Base-by-base conservation (phyloP, 2,329 filamentous ascomycete genomes). In the Aaosphaeria pasadenensis region DNA sequence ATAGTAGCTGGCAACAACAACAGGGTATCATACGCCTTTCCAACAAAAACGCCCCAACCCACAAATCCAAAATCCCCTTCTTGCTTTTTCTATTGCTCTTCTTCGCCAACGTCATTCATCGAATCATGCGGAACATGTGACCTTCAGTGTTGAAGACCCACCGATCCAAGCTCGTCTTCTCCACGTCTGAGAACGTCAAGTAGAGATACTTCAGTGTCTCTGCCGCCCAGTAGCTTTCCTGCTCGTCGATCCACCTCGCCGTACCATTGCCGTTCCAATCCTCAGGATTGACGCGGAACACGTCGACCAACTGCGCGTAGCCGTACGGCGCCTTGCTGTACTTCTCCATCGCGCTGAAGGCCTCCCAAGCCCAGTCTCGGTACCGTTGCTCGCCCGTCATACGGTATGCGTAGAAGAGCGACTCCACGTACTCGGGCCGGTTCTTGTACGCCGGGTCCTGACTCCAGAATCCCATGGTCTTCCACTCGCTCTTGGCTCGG, bases 111-210 rank as follows among this genome's bases (percentile, higher is more conserved):
- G 7, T 24, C 29, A 13, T 17, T 44, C 46, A 11, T 42, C 46
- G 5, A 41, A 70, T 71, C 60, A 71, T 70, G 43, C 69, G 57
- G 32, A 73, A 71, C 5, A 60, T 50, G 65, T 71, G 70, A 6
- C 66, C 71, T 55, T 73, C 73, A 5, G 72, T 75, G 50, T 67
- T 76, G 55, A 74, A 75, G 17, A 74, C 71, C 71, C 70, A 74
- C 5, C 58, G 58, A 58, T 74, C 69, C 53, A 74, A 52, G 52
- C 60, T 71, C 49, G 59, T 68, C 2, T 64, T 62, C 5, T 67
- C 58, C 5, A 59, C 61, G 45, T 70, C 63, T 4, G 57, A 51
- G 52, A 74, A 73, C 2, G 68, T 66, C n/a, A 74, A 51, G 52
- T 61, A 74, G 5, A 70, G 53, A 54, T 72, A 74, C 57, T 72